A percentile compares a stretch with the other conserved stretches of the same genome.
Evolutionary conservation across 805 yeast genomes (phyloP).

Genomic region (Torulaspora indica): DNA sequence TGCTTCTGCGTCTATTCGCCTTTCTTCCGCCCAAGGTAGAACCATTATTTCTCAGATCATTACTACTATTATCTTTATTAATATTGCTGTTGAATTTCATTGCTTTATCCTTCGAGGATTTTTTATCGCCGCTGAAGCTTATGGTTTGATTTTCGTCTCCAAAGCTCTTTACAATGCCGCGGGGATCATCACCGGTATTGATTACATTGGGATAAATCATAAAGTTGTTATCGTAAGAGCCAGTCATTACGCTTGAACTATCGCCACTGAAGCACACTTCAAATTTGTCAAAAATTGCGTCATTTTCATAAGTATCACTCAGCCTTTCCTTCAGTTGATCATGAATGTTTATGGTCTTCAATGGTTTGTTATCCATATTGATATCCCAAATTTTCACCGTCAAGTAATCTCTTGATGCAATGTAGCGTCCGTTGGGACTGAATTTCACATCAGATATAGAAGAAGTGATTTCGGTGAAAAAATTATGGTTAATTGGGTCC

Average conservation of each 20-base stretch:
- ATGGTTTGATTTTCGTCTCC: constrained; percentile 6
- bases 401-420: constrained; percentile 95
- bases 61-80: constrained; percentile 10
- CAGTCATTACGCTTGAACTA: constrained; percentile 88
- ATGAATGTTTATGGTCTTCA: constrained; percentile 91
- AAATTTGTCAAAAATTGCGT: constrained; percentile 96
- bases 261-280: constrained; percentile 96
- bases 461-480: constrained; percentile 94
- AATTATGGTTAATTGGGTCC: constrained; percentile 89
- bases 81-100: constrained; percentile 12
- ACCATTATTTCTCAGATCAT: constrained; percentile 8
- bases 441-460: constrained; percentile 92
- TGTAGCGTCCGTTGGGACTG: constrained; percentile 85
- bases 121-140: constrained; percentile 8
- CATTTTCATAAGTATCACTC: constrained; percentile 97
- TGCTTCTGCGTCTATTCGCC: constrained; percentile 12
- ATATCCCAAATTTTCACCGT: constrained; percentile 98
- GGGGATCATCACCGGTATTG: constrained; percentile 30
- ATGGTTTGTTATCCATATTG: constrained; percentile 92
- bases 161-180: constrained; percentile 18
- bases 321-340: constrained; percentile 88
- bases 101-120: constrained; percentile 10
- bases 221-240: constrained; percentile 93
- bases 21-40: constrained; percentile 6
- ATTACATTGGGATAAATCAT: constrained; percentile 91